A percentile compares a stretch with the other conserved stretches of the same genome.
These are phyloP conservation scores for Salix arbutifolia DNA, from an alignment of 345 rosid genomes.

Conservation along the genomic window DNA sequence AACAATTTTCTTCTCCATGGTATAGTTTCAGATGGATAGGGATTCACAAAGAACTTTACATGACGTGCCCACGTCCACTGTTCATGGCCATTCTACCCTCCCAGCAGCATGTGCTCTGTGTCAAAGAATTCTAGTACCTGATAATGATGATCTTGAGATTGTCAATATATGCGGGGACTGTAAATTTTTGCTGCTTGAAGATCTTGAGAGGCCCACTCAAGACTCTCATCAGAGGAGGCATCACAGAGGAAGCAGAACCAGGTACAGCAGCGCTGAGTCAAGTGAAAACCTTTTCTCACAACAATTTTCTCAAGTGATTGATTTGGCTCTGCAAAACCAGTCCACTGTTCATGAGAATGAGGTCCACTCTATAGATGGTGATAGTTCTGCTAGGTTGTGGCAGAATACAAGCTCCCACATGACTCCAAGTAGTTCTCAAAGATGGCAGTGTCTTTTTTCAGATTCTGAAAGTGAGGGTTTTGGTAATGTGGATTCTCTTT, in stretches of 20 bases:
- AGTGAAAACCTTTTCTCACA: constrained; percentile 49
- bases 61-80: constrained; percentile 1
- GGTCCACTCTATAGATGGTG: constrained; percentile 37
- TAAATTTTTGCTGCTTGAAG: constrained; percentile 71
- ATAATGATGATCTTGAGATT: constrained; percentile 45
- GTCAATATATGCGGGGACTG: constrained; percentile 67
- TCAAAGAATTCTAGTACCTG: constrained; percentile 42
- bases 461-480: constrained; percentile 77
- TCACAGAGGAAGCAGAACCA: constrained; percentile 41
- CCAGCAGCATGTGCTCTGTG: constrained; percentile 55
- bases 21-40: constrained; percentile 38
- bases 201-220: constrained; percentile 45
- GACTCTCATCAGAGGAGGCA: constrained; percentile 35
- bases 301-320: constrained; percentile 52
- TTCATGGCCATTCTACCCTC: constrained; percentile 27
- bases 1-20: background rate
- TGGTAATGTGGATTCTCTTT: constrained; percentile 49
- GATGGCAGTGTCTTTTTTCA: constrained; percentile 60
- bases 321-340: constrained; percentile 50
- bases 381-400: constrained; percentile 34
- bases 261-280: constrained; percentile 66
- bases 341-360: constrained; percentile 35
- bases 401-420: constrained; percentile 43
- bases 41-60: constrained; percentile 20
- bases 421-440: constrained; percentile 56